Percentiles rank a stretch among this genome's conserved stretches.
These are phyloP conservation scores for Lipomyces yamanashiensis DNA, from an alignment of 805 yeast species.

Conservation along the genomic window DNA sequence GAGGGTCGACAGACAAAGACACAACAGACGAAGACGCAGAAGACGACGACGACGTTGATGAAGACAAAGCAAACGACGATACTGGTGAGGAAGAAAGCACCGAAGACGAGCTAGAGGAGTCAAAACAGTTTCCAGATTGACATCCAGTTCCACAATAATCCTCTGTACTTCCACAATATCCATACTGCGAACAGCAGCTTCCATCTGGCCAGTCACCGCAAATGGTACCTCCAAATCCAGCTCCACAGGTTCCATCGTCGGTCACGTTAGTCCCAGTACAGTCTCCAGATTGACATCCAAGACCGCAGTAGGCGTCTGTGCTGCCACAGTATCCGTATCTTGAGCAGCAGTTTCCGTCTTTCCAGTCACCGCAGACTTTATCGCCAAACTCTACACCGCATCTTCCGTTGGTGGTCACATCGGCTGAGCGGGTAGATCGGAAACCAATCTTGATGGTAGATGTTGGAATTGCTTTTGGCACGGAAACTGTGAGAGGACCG, in stretches of 20 bases:
- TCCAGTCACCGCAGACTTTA: constrained; percentile 15
- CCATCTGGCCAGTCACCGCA: constrained; percentile 25
- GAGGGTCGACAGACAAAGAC: background rate
- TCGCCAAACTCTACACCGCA: constrained; percentile 18
- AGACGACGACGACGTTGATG: background rate
- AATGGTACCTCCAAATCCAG: constrained; percentile 11
- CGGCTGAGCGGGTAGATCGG: background rate
- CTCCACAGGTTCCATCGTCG: constrained; percentile 31
- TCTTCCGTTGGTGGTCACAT: constrained; percentile 18
- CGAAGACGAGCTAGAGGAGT: background rate
- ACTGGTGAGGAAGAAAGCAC: background rate
- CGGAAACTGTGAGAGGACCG: background rate
- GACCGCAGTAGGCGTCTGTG: constrained; percentile 12
- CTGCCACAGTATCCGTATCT: constrained; percentile 26
- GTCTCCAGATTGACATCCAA: constrained; percentile 23
- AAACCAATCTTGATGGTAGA: background rate
- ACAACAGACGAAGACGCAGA: background rate
- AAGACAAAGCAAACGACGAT: background rate
- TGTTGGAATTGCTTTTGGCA: background rate
- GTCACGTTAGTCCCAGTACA: constrained; percentile 12
- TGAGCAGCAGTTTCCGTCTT: constrained; percentile 30
- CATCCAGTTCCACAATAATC: constrained; percentile 20
- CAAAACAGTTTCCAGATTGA: constrained; percentile 9
- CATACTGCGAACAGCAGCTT: constrained; percentile 29
- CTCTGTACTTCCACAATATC: constrained; percentile 25